Evolutionary conservation across 441 rosid genomes (phyloP), one percentile per base, ranked within the genome.

Genomic region (Manihot esculenta): DNA sequence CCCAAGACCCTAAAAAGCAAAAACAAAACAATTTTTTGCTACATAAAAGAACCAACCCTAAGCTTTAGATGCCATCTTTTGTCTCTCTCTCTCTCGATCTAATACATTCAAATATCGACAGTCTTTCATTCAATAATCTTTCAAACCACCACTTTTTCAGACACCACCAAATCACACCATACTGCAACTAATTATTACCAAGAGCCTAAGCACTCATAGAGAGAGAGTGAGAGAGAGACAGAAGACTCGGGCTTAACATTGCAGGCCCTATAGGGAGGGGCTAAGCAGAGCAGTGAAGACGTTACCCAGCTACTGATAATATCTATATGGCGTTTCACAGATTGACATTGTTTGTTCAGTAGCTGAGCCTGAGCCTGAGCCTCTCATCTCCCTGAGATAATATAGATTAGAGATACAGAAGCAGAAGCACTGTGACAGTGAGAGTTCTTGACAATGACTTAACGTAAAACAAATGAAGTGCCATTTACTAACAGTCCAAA

Each of bases 81-180:
- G 38, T 45, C 13, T 73, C 65, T 24, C 49, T 64, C 42, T 61
- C 45, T 72, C 75, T 67, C 62, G 67, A 54, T 38, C n/a, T 21
- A 60, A 30, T 49, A 47, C 59, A 60, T 74, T 76, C 84, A 76
- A 79, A 72, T 69, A 74, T 68, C 60, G 87, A 84, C 86, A 77
- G 82, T 78, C 66, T 75, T 68, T 67, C 78, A 77, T 78, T 86
- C 80, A 81, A 83, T 74, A 64, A 79, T 75, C 77, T 74, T 84
- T 87, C 81, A 77, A 80, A 77, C 80, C 86, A 62, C 74, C 83
- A 82, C 87, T 81, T 87, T 85, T 79, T 76, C 87, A 80, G 87
- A 87, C 86, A 85, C 77, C 71, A 83, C 80, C 87, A 73, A 77
- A 81, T 84, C 87, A 74, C 84, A 73, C 83, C 72, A 24, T 77